Percentiles rank a stretch among this genome's conserved stretches.
These are phyloP conservation scores for Colletotrichum gigasporum DNA, from an alignment of 2,329 filamentous ascomycete species.

Conservation along the genomic window DNA sequence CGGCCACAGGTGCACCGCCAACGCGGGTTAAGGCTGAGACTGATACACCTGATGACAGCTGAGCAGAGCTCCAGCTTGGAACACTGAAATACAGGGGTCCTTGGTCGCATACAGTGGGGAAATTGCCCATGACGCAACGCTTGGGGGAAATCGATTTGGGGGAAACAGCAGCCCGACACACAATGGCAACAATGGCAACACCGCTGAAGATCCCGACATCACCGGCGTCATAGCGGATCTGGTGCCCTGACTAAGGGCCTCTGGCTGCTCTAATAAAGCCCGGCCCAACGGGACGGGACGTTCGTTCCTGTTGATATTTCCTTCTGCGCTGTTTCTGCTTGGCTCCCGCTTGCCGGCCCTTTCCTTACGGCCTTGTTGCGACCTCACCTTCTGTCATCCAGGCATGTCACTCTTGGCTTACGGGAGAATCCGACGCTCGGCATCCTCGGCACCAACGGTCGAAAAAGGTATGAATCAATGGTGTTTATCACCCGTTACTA, in stretches of 20 bases:
- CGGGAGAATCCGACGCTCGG: too few species aligned
- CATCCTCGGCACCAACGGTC: not conserved
- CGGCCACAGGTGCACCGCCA: too few species aligned
- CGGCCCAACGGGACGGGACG: not conserved
- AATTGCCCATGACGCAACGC: too few species aligned
- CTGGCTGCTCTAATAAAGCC: not conserved
- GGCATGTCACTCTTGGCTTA: too few species aligned
- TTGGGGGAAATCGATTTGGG: too few species aligned
- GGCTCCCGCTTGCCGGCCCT: not conserved
- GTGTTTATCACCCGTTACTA: constrained; percentile 3
- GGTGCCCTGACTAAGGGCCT: not conserved
- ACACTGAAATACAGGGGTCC: too few species aligned
- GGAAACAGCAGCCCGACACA: too few species aligned
- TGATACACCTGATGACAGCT: too few species aligned
- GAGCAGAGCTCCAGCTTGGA: too few species aligned
- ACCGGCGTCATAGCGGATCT: constrained; percentile 30
- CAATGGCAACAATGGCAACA: constrained; percentile 1
- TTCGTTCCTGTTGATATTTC: not conserved
- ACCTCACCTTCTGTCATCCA: too few species aligned
- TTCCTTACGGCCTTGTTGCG: too few species aligned
- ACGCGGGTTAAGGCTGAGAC: not conserved
- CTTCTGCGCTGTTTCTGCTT: not conserved
- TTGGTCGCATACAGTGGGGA: too few species aligned
- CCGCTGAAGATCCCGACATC: constrained; percentile 23
- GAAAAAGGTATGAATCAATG: not conserved